phyloP scores from a whole-genome alignment of 2,329 filamentous ascomycete species.

The Camillea tinctor region DNA sequence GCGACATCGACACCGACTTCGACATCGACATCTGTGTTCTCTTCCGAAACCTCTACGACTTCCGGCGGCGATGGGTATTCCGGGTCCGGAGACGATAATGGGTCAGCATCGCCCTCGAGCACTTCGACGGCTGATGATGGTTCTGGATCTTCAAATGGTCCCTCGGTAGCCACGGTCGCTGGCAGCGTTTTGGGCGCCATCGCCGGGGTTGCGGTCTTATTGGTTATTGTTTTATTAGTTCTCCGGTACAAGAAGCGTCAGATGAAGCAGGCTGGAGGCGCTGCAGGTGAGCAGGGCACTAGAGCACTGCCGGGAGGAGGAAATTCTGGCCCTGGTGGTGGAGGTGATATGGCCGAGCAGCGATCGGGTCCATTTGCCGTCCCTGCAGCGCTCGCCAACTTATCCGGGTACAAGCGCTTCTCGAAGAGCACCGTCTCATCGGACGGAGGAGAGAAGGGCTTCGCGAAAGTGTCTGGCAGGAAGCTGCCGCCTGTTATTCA shows the following conservation, averaged over 20 bases:
- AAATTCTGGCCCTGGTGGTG: conserved; percentile 27
- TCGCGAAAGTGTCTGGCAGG: conserved; percentile 63
- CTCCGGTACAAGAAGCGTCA: conserved; percentile 56
- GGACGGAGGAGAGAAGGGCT: conserved; percentile 53
- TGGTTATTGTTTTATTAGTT: conserved; percentile 52
- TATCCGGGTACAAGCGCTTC: conserved; percentile 41
- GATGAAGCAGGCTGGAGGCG: conserved; percentile 42
- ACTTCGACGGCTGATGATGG: conserved; percentile 20
- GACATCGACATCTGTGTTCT: conserved; percentile 8
- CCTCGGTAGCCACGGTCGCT: conserved; percentile 42
- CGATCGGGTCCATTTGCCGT: conserved; percentile 46
- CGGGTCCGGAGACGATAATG: conserved; percentile 22
- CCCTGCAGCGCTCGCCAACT: conserved; percentile 46
- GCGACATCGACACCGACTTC: too few species aligned
- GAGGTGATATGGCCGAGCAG: conserved; percentile 44
- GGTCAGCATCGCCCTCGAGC: conserved; percentile 23
- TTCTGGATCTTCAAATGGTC: conserved; percentile 19
- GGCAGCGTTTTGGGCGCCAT: conserved; percentile 58
- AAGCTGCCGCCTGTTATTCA: conserved; percentile 64
- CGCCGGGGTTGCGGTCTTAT: conserved; percentile 56
- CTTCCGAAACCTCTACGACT: conserved; percentile 10
- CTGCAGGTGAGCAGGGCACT: conserved; percentile 34
- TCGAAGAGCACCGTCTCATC: conserved; percentile 31
- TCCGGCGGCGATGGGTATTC: conserved; percentile 16
- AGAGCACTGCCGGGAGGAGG: conserved; percentile 32